Conservation (phyloP, 176 grass and related monocot species). For the Chloris gayana region DNA sequence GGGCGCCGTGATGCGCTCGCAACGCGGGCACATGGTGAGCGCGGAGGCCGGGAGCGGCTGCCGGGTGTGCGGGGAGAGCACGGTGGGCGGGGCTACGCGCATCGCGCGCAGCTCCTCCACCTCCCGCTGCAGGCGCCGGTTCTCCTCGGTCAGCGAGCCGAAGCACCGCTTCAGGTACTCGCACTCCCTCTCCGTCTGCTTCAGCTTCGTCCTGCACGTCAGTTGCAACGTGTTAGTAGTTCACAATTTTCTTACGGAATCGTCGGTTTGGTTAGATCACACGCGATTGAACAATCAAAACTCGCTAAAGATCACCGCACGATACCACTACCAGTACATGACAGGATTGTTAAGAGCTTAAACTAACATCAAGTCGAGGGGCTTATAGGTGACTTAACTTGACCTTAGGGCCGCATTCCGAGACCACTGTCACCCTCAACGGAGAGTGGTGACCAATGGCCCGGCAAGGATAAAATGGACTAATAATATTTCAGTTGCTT, state of each 20-base stretch:
- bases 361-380: not conserved
- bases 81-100: constrained; percentile 80
- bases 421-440: constrained; percentile 26
- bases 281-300: not conserved
- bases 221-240: not conserved
- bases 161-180: constrained; percentile 98
- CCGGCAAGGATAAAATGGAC: not conserved
- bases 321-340: not conserved
- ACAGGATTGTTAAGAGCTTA: constrained; percentile 30
- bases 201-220: constrained; percentile 86
- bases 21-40: constrained; percentile 91
- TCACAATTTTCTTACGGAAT: too few species aligned
- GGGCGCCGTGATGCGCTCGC: constrained; percentile 81
- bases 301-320: not conserved
- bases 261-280: not conserved
- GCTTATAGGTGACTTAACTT: constrained; percentile 27
- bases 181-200: constrained; percentile 98
- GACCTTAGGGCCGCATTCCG: constrained; percentile 43
- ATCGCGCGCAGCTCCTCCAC: constrained; percentile 94
- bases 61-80: constrained; percentile 87
- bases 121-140: constrained; percentile 87
- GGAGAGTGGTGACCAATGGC: constrained; percentile 21
- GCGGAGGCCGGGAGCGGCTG: constrained; percentile 86
- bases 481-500: constrained; percentile 1
- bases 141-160: constrained; percentile 97